Evolutionary conservation across 202 grass and related monocot species (phyloP).

Genomic region (Musa balbisiana): DNA sequence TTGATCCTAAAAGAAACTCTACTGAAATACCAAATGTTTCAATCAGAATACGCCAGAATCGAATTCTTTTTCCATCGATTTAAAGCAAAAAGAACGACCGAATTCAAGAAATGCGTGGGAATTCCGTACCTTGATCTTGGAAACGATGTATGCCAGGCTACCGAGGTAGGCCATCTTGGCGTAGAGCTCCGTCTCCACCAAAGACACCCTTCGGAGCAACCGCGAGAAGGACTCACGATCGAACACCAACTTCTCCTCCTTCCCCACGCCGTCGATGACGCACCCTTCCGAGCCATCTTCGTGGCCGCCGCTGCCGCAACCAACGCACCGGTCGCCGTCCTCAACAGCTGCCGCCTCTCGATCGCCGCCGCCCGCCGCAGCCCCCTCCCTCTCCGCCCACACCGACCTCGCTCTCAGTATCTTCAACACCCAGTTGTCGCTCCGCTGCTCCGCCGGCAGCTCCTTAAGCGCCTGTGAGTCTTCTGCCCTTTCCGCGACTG

Average conservation of each 20-base stretch:
- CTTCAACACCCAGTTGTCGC: slow-evolving; percentile 76
- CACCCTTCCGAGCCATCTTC: slow-evolving; percentile 31
- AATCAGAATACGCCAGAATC: not conserved
- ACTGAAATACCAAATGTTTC: too few species aligned
- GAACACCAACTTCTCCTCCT: slow-evolving; percentile 32
- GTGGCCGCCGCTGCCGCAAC: slow-evolving; percentile 17
- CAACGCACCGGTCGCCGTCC: slow-evolving; percentile 19
- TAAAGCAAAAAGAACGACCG: not conserved
- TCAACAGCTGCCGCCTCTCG: not conserved
- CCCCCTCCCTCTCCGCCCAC: slow-evolving; percentile 39
- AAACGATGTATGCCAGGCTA: slow-evolving; percentile 62
- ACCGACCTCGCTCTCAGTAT: slow-evolving; percentile 61
- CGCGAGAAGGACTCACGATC: slow-evolving; percentile 65
- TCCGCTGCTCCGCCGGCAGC: slow-evolving; percentile 26
- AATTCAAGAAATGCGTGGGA: not conserved
- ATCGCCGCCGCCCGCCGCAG: slow-evolving; percentile 14
- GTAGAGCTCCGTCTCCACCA: slow-evolving; percentile 46
- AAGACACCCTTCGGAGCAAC: slow-evolving; percentile 58
- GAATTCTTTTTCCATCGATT: not conserved
- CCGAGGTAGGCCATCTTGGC: slow-evolving; percentile 78
- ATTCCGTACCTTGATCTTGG: slow-evolving; percentile 48
- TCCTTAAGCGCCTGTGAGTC: slow-evolving; percentile 1
- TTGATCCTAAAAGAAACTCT: too few species aligned
- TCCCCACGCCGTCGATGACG: slow-evolving; percentile 37
- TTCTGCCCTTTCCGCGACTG: slow-evolving; percentile 10